These are phyloP conservation scores for Podospora tetraspora DNA, from an alignment of 495 filamentous ascomycete species.

Conservation along the genomic window DNA sequence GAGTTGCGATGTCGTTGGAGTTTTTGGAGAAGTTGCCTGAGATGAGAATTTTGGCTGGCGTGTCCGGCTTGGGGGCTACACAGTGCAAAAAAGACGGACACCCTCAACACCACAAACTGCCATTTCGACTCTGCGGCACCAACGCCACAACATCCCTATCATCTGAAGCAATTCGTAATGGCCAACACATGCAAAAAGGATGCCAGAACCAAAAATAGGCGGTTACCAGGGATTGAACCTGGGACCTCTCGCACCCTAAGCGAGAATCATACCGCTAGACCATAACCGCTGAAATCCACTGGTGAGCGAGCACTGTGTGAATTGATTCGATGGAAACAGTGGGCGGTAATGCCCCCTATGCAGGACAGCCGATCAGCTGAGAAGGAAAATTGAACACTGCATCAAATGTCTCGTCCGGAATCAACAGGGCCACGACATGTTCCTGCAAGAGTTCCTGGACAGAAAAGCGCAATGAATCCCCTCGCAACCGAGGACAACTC, in stretches of 20 bases:
- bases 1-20: not conserved
- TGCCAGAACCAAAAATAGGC: not conserved
- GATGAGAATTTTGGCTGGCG: not conserved
- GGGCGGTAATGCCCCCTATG: too few species aligned
- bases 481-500: not conserved
- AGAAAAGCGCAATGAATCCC: not conserved
- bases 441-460: not conserved
- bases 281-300: not conserved
- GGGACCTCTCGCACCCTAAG: slow-evolving; percentile 14
- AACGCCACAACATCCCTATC: not conserved
- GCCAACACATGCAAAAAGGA: not conserved
- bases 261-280: slow-evolving; percentile 1
- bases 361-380: too few species aligned
- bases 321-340: not conserved
- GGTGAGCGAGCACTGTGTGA: not conserved
- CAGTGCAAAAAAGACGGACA: not conserved
- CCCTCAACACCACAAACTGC: not conserved
- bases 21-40: not conserved
- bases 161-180: not conserved
- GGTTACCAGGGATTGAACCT: slow-evolving; percentile 11
- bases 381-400: not conserved
- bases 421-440: too few species aligned
- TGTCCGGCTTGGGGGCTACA: not conserved
- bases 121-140: not conserved
- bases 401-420: not conserved